Conservation (phyloP, 805 yeast genomes). For the Barnettozyma vustinii region DNA sequence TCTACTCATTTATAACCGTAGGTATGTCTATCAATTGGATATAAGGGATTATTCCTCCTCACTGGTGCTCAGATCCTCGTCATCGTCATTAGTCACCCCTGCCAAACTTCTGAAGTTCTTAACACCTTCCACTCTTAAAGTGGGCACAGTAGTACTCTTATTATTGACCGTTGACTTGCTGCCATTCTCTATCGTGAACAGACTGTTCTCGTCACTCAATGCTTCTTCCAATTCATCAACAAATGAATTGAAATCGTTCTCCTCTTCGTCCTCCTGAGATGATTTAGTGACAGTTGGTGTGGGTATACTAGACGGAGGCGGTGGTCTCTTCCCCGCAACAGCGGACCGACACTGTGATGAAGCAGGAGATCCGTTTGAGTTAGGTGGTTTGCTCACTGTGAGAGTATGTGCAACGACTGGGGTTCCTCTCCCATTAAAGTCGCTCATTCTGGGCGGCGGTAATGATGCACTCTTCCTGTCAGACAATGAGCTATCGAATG, state of each 20-base stretch:
- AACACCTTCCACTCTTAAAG: conserved; percentile 10
- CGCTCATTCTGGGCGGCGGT: not conserved
- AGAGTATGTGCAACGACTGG: not conserved
- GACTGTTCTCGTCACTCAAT: conserved; percentile 3
- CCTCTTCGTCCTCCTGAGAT: conserved; percentile 4
- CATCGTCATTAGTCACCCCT: conserved; percentile 15
- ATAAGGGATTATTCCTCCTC: conserved; percentile 21
- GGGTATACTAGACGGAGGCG: conserved; percentile 5
- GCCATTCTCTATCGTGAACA: conserved; percentile 13
- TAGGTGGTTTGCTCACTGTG: not conserved
- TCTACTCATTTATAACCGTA: not conserved
- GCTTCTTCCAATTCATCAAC: conserved; percentile 25
- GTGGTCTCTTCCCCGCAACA: conserved; percentile 6
- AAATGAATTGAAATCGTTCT: conserved; percentile 20
- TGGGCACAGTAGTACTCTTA: not conserved
- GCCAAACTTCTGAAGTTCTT: conserved; percentile 22
- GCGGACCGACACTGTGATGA: not conserved
- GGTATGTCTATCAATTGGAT: not conserved
- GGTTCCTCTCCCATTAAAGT: not conserved
- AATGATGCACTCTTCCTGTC: not conserved
- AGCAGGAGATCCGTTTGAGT: not conserved
- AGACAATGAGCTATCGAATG: not conserved
- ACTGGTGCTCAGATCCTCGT: conserved; percentile 22
- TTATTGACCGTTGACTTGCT: not conserved
- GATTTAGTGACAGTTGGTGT: conserved; percentile 13